Conservation (phyloP, 352 stramenopile species). For the Phytophthora fragariae region DNA sequence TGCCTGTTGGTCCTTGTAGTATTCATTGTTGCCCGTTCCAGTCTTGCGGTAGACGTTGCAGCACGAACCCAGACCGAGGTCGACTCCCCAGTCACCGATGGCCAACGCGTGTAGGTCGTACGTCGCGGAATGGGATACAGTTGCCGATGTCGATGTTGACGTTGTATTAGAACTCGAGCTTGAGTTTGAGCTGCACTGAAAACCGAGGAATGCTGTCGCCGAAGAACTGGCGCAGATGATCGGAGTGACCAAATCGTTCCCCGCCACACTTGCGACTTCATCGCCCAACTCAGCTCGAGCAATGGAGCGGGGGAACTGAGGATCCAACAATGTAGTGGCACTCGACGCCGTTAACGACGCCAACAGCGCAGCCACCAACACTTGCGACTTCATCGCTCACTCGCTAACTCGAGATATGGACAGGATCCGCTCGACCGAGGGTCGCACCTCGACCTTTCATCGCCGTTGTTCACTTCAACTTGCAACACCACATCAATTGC, state of each 20-base stretch:
- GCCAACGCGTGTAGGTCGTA: slow-evolving; percentile 71
- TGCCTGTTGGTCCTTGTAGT: slow-evolving; percentile 80
- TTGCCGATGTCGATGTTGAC: slow-evolving; percentile 19
- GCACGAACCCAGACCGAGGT: slow-evolving; percentile 70
- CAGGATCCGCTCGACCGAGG: not conserved
- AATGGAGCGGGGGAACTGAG: slow-evolving; percentile 6
- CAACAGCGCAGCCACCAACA: slow-evolving; percentile 17
- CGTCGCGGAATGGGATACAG: slow-evolving; percentile 46
- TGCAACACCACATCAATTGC: not conserved
- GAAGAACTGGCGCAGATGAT: slow-evolving; percentile 52
- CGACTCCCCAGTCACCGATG: slow-evolving; percentile 77
- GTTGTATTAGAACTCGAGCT: slow-evolving; percentile 13
- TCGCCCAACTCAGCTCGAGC: slow-evolving; percentile 18
- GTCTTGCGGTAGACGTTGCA: slow-evolving; percentile 79
- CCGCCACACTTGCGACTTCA: slow-evolving; percentile 13
- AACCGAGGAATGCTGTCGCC: slow-evolving; percentile 54
- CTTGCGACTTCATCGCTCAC: slow-evolving; percentile 13
- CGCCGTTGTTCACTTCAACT: not conserved
- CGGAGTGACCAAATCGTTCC: slow-evolving; percentile 47
- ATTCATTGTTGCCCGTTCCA: slow-evolving; percentile 56
- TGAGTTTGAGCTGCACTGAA: slow-evolving; percentile 44
- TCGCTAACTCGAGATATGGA: slow-evolving; percentile 17
- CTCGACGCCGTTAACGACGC: slow-evolving; percentile 6
- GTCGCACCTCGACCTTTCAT: slow-evolving; percentile 32
- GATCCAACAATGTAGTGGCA: not conserved